These are phyloP conservation scores for Globisporangium iwayamae DNA, from an alignment of 352 stramenopile genomes.

Conservation along the genomic window DNA sequence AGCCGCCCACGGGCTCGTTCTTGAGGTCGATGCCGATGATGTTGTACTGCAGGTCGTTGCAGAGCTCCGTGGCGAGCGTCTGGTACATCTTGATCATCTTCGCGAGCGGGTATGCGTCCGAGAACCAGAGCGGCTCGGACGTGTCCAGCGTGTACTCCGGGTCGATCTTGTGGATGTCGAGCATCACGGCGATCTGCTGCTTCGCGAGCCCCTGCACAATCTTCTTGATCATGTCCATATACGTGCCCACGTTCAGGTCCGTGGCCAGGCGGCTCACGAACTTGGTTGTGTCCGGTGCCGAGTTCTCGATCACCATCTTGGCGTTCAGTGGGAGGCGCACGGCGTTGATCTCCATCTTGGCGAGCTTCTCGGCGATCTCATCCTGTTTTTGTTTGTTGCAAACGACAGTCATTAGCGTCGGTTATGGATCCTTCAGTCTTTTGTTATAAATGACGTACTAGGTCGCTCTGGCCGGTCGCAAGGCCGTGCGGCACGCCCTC, in stretches of 20 bases:
- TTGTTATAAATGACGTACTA: constrained; percentile 23
- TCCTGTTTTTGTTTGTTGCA: constrained; percentile 22
- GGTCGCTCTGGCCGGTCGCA: constrained; percentile 55
- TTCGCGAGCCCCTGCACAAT: constrained; percentile 79
- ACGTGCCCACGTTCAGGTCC: constrained; percentile 63
- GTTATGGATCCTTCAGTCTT: no score
- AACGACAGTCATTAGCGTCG: no score
- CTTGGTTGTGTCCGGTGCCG: constrained; percentile 50
- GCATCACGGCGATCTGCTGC: constrained; percentile 73
- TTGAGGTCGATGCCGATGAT: constrained; percentile 84
- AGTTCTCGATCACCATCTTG: constrained; percentile 79
- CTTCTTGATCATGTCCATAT: constrained; percentile 85
- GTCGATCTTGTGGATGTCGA: constrained; percentile 86
- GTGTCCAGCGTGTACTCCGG: constrained; percentile 64
- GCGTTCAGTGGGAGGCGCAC: constrained; percentile 78
- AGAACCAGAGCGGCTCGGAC: constrained; percentile 78
- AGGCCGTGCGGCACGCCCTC: constrained; percentile 77
- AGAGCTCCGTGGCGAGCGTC: constrained; percentile 63
- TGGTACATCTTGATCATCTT: constrained; percentile 69
- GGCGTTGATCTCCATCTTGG: constrained; percentile 67
- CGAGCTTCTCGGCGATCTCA: constrained; percentile 54
- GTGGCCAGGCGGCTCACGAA: constrained; percentile 63
- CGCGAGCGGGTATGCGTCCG: constrained; percentile 40
- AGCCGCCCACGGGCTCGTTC: constrained; percentile 72
- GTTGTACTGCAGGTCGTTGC: constrained; percentile 79